Conservation (phyloP, 208 protist genomes). For the Trypanosomatidae sp. region DNA sequence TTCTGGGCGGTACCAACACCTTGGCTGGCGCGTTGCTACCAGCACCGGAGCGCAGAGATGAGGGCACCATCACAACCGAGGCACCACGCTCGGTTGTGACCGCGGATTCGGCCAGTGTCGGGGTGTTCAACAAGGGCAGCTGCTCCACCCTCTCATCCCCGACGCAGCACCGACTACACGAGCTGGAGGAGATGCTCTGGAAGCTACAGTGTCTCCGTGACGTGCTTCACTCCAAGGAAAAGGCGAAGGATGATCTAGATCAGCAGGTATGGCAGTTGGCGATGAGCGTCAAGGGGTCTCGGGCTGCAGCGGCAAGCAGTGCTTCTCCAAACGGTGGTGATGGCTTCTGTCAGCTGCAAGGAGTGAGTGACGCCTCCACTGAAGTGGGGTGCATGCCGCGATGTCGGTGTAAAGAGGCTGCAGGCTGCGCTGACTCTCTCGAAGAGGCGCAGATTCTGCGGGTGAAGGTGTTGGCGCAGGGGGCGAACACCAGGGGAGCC, state of each 20-base stretch:
- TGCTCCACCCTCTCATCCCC: neutral
- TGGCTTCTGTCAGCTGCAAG: neutral
- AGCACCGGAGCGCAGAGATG: constrained; percentile 7
- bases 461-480: neutral
- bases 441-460: constrained; percentile 26
- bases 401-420: constrained; percentile 5
- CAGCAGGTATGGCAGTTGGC: constrained; percentile 12
- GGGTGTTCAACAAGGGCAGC: neutral
- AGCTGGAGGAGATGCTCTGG: constrained; percentile 13
- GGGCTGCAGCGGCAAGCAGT: neutral
- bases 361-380: neutral
- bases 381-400: neutral
- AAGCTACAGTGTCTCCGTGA: constrained; percentile 15
- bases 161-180: neutral
- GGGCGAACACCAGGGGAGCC: neutral
- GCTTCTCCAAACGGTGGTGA: neutral
- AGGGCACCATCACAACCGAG: constrained; percentile 6
- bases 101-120: too few species aligned
- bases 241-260: constrained; percentile 5
- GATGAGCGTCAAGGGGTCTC: neutral
- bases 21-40: neutral
- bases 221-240: constrained; percentile 5
- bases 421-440: constrained; percentile 16
- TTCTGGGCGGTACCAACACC: neutral
- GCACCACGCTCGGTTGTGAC: neutral